phyloP scores from a whole-genome alignment of 2,329 filamentous ascomycete species.

The Fusarium domesticum region DNA sequence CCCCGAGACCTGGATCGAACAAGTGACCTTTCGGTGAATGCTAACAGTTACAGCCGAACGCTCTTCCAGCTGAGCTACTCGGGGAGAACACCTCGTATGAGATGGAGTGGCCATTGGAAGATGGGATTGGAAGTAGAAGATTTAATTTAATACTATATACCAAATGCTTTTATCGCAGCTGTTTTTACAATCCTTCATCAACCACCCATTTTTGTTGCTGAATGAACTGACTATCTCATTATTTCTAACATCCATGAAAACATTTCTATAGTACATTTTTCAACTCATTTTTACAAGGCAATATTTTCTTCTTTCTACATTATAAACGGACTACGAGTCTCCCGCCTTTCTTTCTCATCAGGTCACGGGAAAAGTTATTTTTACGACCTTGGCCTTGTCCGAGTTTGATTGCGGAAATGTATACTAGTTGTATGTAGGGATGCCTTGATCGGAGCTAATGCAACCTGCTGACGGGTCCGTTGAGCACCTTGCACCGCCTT shows the following conservation, averaged over 20 bases:
- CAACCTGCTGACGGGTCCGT: background rate
- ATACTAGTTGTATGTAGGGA: background rate
- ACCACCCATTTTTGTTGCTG: too few species aligned
- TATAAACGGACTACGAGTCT: too few species aligned
- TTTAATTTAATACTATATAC: background rate
- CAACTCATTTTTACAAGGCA: too few species aligned
- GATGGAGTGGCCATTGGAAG: background rate
- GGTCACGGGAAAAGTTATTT: too few species aligned
- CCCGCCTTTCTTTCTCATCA: too few species aligned
- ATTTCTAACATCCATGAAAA: too few species aligned
- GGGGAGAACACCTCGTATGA: background rate
- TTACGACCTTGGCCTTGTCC: too few species aligned
- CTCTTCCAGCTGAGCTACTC: background rate
- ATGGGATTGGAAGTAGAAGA: background rate
- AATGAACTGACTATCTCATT: background rate
- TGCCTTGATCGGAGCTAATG: background rate
- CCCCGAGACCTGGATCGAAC: background rate
- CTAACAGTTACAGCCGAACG: background rate
- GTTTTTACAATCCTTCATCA: background rate
- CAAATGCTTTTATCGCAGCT: background rate
- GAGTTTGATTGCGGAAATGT: background rate
- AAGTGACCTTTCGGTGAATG: background rate
- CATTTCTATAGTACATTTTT: too few species aligned
- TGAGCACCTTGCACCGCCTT: background rate
- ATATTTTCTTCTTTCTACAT: too few species aligned